These are phyloP conservation scores for Chlorella vulgaris DNA, from an alignment of 139 green algal species.

Conservation along the genomic window DNA sequence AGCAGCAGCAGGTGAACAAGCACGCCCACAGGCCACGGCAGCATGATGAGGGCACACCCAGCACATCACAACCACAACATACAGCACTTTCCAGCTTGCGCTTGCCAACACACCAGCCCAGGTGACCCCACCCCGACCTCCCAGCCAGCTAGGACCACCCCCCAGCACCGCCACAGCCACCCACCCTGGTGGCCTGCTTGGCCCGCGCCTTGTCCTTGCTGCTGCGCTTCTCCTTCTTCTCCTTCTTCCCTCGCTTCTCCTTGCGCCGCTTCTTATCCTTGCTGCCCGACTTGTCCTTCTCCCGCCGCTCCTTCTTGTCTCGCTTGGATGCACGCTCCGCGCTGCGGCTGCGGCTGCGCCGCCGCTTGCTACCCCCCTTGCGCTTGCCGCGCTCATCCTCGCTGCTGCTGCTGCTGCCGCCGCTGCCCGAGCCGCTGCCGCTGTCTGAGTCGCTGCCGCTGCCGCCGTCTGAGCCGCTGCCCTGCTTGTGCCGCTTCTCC, in stretches of 20 bases:
- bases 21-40: too few species aligned
- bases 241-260: conserved; percentile 14
- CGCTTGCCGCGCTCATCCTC: conserved; percentile 8
- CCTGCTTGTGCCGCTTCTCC: conserved; percentile 16
- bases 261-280: conserved; percentile 26
- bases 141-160: background rate
- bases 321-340: conserved; percentile 6
- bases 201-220: conserved; percentile 29
- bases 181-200: conserved; percentile 6
- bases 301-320: background rate
- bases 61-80: too few species aligned
- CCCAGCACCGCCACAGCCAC: background rate
- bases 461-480: conserved; percentile 8
- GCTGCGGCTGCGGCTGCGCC: conserved; percentile 13
- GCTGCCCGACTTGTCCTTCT: background rate
- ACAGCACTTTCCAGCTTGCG: too few species aligned
- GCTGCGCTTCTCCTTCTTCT: conserved; percentile 8
- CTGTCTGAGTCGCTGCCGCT: conserved; percentile 9
- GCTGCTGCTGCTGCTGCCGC: conserved; percentile 13
- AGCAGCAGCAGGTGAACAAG: too few species aligned
- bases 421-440: background rate
- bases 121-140: too few species aligned
- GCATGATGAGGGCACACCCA: too few species aligned
- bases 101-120: too few species aligned
- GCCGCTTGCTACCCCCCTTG: background rate